Percentiles rank a stretch among this genome's conserved stretches.
phyloP scores from a whole-genome alignment of 2,329 filamentous ascomycete species.

The Zymoseptoria crescenta region DNA sequence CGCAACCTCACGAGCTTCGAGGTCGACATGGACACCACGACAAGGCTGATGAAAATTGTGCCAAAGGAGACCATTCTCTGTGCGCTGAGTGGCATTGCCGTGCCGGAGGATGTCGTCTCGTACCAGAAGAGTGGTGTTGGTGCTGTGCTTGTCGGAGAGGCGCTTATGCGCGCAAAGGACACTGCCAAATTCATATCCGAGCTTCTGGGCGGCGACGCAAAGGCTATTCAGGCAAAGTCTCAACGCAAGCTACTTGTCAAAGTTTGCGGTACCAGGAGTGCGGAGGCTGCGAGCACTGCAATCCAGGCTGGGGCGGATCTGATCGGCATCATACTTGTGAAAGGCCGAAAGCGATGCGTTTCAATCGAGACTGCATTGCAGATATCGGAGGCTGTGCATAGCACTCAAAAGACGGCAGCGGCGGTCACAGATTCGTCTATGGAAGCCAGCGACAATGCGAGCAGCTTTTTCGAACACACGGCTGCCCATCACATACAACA shows the following conservation, averaged over 20 bases:
- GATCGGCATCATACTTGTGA: conserved; percentile 85
- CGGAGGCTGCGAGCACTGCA: conserved; percentile 71
- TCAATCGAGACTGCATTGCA: conserved; percentile 67
- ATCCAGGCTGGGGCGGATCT: conserved; percentile 83
- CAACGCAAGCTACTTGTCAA: conserved; percentile 62
- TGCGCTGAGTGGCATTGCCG: conserved; percentile 88
- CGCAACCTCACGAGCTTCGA: conserved; percentile 94
- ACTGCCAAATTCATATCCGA: conserved; percentile 75
- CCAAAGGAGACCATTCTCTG: conserved; percentile 81
- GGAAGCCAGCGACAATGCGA: conserved; percentile 31
- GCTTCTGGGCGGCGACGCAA: conserved; percentile 56
- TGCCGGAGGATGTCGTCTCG: conserved; percentile 75
- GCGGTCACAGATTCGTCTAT: conserved; percentile 10
- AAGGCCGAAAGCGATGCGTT: conserved; percentile 72
- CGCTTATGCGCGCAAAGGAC: conserved; percentile 85
- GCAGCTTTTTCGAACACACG: conserved; percentile 65
- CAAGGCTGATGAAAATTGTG: conserved; percentile 74
- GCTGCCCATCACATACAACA: conserved; percentile 39
- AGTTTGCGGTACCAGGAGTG: conserved; percentile 84
- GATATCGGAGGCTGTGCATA: conserved; percentile 73
- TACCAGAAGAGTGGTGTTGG: conserved; percentile 86
- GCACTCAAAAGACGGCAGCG: conserved; percentile 33
- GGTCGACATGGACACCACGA: conserved; percentile 65
- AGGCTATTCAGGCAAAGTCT: conserved; percentile 19
- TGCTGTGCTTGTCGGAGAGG: conserved; percentile 88